Evolutionary conservation across 2,329 filamentous ascomycete species (phyloP), one percentile per base, ranked within the genome.

Genomic region (Aspergillus puulaauensis): DNA sequence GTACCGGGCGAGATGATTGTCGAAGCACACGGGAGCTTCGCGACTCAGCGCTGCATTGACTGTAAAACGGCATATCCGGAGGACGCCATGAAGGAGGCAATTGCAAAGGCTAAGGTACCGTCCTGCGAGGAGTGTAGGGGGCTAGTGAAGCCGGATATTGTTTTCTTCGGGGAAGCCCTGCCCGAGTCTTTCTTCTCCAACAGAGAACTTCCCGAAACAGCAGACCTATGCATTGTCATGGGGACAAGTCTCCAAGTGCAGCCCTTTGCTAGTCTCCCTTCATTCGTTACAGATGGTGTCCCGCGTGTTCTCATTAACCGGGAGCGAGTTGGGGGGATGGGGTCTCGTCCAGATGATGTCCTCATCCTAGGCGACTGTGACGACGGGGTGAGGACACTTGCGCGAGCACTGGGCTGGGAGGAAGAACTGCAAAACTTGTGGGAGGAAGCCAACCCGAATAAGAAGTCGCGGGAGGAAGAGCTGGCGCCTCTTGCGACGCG

Each of bases 11-110:
- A 93, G 2, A 87, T 84, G 73, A 93, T 99, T 50, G 82, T 99
- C 33, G 93, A 98, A 75, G 95, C 95, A 0, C 95, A 99, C 73
- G 95, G 95, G 46, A 96, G 91, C 72, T 99, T 98, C 72, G 93
- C 93, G 21, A 86, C 84, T 1, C 93, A 98, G 76, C 84, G 88
- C 64, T 99, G 95, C 73, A 93, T 98, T 67, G 91, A 96, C 23
- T 99, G 95, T 80, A 86, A 87, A 70, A 78, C 76, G 0, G 74
- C 82, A 1, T 98, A 87, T 69, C 89, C 91, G 0, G 87, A 88
- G 37, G 85, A 89, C 3, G 74, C 84, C 64, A 96, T 98, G 89
- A 83, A 82, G 66, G 77, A 84, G 61, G 84, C 87, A 58, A 86
- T 98, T 21, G 75, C 81, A 3, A 79, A 79, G 37, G 88, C 85